phyloP scores from a whole-genome alignment of 164 flowering plant species.

The Protea cynaroides region DNA sequence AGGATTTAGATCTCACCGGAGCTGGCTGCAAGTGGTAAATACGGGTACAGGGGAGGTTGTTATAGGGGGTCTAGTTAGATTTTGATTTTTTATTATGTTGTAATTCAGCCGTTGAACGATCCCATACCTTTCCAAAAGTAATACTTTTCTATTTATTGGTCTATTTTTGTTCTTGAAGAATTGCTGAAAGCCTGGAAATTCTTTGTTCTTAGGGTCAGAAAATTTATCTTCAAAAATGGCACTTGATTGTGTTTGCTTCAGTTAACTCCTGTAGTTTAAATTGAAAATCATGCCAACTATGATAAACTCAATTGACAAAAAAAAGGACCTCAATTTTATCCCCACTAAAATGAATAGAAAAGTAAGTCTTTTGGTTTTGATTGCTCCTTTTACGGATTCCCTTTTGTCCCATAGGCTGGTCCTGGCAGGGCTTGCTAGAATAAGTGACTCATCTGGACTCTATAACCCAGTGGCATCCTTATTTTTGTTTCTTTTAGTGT shows the following conservation, averaged over 20 bases:
- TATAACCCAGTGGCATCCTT: background rate
- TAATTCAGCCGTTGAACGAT: background rate
- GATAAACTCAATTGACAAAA: background rate
- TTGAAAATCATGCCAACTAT: background rate
- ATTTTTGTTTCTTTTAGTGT: background rate
- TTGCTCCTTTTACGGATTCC: constrained; percentile 2
- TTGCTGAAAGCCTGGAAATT: background rate
- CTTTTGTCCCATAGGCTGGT: background rate
- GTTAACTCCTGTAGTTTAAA: background rate
- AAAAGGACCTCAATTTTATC: constrained; percentile 1
- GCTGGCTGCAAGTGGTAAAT: background rate
- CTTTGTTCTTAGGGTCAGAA: background rate
- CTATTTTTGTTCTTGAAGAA: background rate
- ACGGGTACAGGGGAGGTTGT: background rate
- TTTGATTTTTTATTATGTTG: background rate
- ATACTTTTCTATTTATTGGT: background rate
- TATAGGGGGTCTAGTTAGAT: background rate
- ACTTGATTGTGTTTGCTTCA: background rate
- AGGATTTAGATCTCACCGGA: background rate
- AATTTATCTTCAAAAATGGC: background rate
- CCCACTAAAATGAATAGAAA: background rate
- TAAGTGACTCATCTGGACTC: background rate
- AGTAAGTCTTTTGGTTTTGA: background rate
- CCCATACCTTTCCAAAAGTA: background rate
- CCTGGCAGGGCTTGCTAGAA: background rate